A percentile compares a stretch with the other conserved stretches of the same genome.
These are phyloP conservation scores for Claviceps sp. DNA, from an alignment of 2,329 filamentous ascomycete genomes.

Conservation along the genomic window DNA sequence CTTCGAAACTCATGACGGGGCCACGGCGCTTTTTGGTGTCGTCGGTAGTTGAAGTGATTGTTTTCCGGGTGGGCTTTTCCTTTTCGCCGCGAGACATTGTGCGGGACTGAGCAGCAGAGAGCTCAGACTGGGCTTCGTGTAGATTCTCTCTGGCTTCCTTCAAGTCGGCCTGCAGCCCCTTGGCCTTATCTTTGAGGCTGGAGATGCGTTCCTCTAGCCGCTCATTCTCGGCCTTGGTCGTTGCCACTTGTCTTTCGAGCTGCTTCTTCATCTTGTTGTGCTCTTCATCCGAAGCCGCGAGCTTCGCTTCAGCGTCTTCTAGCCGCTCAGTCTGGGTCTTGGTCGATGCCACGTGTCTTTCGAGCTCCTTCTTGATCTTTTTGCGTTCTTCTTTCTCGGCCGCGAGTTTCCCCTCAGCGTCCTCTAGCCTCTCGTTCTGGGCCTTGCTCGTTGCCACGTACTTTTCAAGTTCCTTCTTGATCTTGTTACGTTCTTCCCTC, in stretches of 20 bases:
- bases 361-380: slow-evolving; percentile 25
- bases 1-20: slow-evolving; percentile 31
- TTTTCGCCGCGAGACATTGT: slow-evolving; percentile 8
- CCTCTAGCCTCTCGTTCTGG: slow-evolving; percentile 52
- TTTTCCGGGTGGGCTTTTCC: slow-evolving; percentile 12
- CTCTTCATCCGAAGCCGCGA: no score
- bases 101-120: slow-evolving; percentile 1
- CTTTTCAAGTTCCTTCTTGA: slow-evolving; percentile 34
- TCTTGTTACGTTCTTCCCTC: slow-evolving; percentile 32
- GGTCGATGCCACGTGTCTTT: slow-evolving; percentile 45
- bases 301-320: slow-evolving; percentile 31
- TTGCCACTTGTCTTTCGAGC: slow-evolving; percentile 56
- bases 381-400: no score
- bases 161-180: slow-evolving; percentile 56
- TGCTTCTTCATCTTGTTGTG: slow-evolving; percentile 40
- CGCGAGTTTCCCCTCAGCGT: slow-evolving; percentile 13
- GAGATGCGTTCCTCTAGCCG: slow-evolving; percentile 59
- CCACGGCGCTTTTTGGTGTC: slow-evolving; percentile 31
- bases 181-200: slow-evolving; percentile 56
- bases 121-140: slow-evolving; percentile 16
- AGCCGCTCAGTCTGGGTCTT: slow-evolving; percentile 50
- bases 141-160: slow-evolving; percentile 43
- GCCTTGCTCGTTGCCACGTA: slow-evolving; percentile 47
- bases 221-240: slow-evolving; percentile 52
- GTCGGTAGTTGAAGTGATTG: slow-evolving; percentile 14